Base-by-base conservation (phyloP, 768 basidiomycete species). In the Amanita inopinata region DNA sequence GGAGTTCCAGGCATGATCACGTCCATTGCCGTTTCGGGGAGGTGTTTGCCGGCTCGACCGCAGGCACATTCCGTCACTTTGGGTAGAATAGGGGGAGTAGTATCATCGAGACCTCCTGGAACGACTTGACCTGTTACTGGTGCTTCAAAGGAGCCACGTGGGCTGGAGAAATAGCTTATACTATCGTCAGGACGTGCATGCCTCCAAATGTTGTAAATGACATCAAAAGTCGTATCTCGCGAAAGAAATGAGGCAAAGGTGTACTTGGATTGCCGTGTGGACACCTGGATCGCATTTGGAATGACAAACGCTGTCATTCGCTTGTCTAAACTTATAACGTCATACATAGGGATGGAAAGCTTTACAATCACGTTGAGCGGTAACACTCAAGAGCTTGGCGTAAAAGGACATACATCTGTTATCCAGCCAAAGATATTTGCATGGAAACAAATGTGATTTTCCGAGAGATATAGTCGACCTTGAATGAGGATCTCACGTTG, bases 351-450 rank as follows among this genome's bases (percentile, higher is more conserved):
- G 45, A 97, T 79, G 32, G 80, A 80, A 49, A 93, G 69, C 91
- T 93, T 14, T 10, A 8, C 14, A 14, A 15, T 7, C 6, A 22
- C 17, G 14, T 6, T 3, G 20, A 2, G 15, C 18, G 19, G 44
- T 15, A 10, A 27, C n/a, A n/a, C n/a, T n/a, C n/a, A 14, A 17
- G 14, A 15, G 3, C 12, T 28, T 17, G 11, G 38, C 7, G 19
- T 22, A 33, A 38, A 22, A 9, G 25, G 0, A 69, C 92, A 61
- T 60, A 94, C 93, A 57, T 94, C 82, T 20, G 94, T 98, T 37
- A 96, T 84, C 96, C 94, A 98, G 32, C 96, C 94, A 61, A 98
- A 94, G 33, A 98, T 97, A 57, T 98, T 98, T 32, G 96, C 94
- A 53, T 99, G 89, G 69, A 98, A 99, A 65, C 91, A 98, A n/a